Evolutionary conservation across 257 asterid genomes (phyloP).

Genomic region (Voacanga thouarsii): DNA sequence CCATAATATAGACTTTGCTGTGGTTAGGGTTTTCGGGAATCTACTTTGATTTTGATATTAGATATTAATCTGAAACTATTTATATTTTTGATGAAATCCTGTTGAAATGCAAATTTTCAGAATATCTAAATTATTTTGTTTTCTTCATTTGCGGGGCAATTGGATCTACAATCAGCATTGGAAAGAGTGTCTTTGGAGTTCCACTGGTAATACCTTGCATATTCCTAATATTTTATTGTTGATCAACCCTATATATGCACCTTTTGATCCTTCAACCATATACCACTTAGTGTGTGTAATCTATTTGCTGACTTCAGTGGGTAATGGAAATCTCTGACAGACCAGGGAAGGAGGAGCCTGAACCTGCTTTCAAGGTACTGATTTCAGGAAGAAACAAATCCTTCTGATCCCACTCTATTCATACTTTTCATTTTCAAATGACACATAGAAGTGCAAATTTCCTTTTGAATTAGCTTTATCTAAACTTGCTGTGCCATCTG

Average conservation of each 20-base stretch:
- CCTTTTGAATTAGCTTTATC: background rate
- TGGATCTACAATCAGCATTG: conserved; percentile 45
- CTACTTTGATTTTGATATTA: background rate
- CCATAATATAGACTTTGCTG: background rate
- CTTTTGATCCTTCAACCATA: background rate
- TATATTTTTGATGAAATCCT: background rate
- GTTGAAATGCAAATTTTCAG: background rate
- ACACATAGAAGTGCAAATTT: background rate
- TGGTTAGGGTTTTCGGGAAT: background rate
- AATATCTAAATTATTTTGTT: conserved; percentile 27
- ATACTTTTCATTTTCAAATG: background rate
- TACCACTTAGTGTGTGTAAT: background rate
- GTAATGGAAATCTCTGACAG: conserved; percentile 60
- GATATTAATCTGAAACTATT: background rate
- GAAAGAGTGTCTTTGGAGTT: conserved; percentile 55
- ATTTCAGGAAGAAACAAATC: background rate
- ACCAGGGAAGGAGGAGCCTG: conserved; percentile 55
- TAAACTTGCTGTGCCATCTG: background rate
- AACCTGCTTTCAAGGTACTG: conserved; percentile 63
- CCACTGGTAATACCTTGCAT: conserved; percentile 47
- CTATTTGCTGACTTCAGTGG: conserved; percentile 39
- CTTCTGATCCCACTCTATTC: background rate
- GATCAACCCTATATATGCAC: background rate
- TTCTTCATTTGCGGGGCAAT: conserved; percentile 31
- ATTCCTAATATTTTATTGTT: conserved; percentile 9